Percentiles rank a stretch among this genome's conserved stretches.
Conservation (phyloP, 148 eudicot species). For the Simmondsia chinensis region DNA sequence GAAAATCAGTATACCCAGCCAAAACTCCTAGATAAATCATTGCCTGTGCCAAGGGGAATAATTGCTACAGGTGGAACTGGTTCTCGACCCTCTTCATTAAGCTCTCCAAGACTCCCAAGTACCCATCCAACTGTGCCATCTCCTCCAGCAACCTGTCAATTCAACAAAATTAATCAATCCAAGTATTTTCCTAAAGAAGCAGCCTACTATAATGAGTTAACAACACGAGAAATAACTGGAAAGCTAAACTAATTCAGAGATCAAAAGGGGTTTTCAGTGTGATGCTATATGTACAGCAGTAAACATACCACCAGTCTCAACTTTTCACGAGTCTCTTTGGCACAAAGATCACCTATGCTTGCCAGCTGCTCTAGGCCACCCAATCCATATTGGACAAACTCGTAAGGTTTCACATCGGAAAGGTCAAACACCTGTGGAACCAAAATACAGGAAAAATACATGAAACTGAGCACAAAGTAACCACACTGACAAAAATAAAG, state of each 20-base stretch:
- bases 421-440: slow-evolving; percentile 72
- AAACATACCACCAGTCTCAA: slow-evolving; percentile 81
- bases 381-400: slow-evolving; percentile 72
- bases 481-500: no score
- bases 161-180: no score
- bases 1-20: slow-evolving; percentile 63
- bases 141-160: slow-evolving; percentile 98
- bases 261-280: no score
- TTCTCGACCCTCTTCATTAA: slow-evolving; percentile 53
- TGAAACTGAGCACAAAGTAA: no score
- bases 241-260: no score
- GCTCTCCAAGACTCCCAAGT: slow-evolving; percentile 90
- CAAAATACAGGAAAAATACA: no score
- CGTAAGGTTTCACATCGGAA: slow-evolving; percentile 65
- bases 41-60: slow-evolving; percentile 98
- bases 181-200: no score
- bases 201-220: no score
- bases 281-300: no score
- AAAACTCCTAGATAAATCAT: slow-evolving; percentile 92
- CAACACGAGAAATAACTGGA: no score
- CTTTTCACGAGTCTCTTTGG: slow-evolving; percentile 68
- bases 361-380: slow-evolving; percentile 89
- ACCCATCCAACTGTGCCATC: slow-evolving; percentile 99
- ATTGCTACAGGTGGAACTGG: slow-evolving; percentile 88
- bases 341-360: slow-evolving; percentile 53